A percentile compares a stretch with the other conserved stretches of the same genome.
Evolutionary conservation across 495 filamentous ascomycete species (phyloP).

Genomic region (Patellaria atrata): DNA sequence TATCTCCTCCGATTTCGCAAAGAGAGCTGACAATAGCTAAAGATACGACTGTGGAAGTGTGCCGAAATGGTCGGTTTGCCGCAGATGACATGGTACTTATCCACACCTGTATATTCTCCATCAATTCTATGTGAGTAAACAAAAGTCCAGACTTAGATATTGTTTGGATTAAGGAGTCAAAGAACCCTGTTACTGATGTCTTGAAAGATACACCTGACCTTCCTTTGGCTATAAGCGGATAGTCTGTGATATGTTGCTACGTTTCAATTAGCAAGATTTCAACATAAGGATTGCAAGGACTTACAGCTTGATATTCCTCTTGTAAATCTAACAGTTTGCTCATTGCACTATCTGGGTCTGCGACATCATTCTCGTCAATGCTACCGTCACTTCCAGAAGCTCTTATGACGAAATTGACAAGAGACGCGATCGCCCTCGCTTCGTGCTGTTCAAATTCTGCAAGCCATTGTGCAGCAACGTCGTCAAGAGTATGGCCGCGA

Average conservation of each 20-base stretch:
- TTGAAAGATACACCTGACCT: slow-evolving; percentile 62
- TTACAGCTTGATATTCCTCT: slow-evolving; percentile 58
- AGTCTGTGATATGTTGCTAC: slow-evolving; percentile 65
- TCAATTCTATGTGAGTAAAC: slow-evolving; percentile 56
- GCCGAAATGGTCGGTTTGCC: slow-evolving; percentile 69
- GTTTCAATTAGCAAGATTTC: slow-evolving; percentile 17
- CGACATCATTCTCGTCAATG: slow-evolving; percentile 62
- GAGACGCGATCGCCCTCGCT: slow-evolving; percentile 53
- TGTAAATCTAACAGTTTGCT: slow-evolving; percentile 61
- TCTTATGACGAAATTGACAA: slow-evolving; percentile 80
- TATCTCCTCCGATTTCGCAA: slow-evolving; percentile 44
- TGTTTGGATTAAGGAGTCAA: slow-evolving; percentile 54
- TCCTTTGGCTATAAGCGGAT: slow-evolving; percentile 75
- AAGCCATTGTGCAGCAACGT: slow-evolving; percentile 71
- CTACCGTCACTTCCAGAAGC: slow-evolving; percentile 65
- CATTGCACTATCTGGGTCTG: slow-evolving; percentile 68
- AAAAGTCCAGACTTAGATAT: slow-evolving; percentile 61
- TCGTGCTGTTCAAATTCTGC: slow-evolving; percentile 54
- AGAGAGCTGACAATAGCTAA: slow-evolving; percentile 60
- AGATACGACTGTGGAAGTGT: slow-evolving; percentile 74
- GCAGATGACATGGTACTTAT: slow-evolving; percentile 74
- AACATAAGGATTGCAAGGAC: slow-evolving; percentile 9
- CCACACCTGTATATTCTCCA: slow-evolving; percentile 81
- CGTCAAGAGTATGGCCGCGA: slow-evolving; percentile 51
- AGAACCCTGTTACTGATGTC: slow-evolving; percentile 59